These are phyloP conservation scores for Coniochaeta ligniaria DNA, from an alignment of 2,329 filamentous ascomycete genomes.

Conservation along the genomic window DNA sequence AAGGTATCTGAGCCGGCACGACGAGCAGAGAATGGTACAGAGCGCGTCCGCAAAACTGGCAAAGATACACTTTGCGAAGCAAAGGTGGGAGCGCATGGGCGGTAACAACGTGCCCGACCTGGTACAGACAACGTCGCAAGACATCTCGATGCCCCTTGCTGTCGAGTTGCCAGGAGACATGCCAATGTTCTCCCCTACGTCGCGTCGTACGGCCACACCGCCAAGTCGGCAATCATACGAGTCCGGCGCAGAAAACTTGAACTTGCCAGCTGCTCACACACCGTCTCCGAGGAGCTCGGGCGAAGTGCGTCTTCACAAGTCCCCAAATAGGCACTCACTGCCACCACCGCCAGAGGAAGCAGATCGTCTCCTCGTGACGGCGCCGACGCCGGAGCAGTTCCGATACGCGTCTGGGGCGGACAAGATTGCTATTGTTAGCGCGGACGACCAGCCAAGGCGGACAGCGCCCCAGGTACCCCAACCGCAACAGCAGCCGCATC, in stretches of 20 bases:
- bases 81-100: slow-evolving; percentile 50
- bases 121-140: slow-evolving; percentile 31
- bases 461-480: slow-evolving; percentile 17
- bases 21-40: slow-evolving; percentile 70
- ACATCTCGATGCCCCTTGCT: slow-evolving; percentile 40
- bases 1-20: slow-evolving; percentile 67
- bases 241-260: slow-evolving; percentile 44
- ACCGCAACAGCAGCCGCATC: slow-evolving; percentile 23
- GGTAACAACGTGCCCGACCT: slow-evolving; percentile 31
- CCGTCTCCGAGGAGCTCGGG: slow-evolving; percentile 44
- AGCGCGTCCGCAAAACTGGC: slow-evolving; percentile 74
- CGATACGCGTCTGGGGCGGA: slow-evolving; percentile 53
- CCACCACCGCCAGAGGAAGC: slow-evolving; percentile 29
- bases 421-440: slow-evolving; percentile 57
- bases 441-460: slow-evolving; percentile 49
- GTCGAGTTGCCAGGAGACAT: slow-evolving; percentile 53
- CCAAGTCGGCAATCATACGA: slow-evolving; percentile 49
- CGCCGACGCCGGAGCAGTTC: slow-evolving; percentile 53
- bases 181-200: slow-evolving; percentile 28
- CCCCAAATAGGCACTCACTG: slow-evolving; percentile 13
- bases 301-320: slow-evolving; percentile 29
- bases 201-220: slow-evolving; percentile 19
- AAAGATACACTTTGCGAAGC: slow-evolving; percentile 72
- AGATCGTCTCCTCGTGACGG: slow-evolving; percentile 48
- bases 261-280: slow-evolving; percentile 27